Evolutionary conservation across 2,329 filamentous ascomycete genomes (phyloP), one percentile per base, ranked within the genome.

Genomic region (Alternaria sp.): DNA sequence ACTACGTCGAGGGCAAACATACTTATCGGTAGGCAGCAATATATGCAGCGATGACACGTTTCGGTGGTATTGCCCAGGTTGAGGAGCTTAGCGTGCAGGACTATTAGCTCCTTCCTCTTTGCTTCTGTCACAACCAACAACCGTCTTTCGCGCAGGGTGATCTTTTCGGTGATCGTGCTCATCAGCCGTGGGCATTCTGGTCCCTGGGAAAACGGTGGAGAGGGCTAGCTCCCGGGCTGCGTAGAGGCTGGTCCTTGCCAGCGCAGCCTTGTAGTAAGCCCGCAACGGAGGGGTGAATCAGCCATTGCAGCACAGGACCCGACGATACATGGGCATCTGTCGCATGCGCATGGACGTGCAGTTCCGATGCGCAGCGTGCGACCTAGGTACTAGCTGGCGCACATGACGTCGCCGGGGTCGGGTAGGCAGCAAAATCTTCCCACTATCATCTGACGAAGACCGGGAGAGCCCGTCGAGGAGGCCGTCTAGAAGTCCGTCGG

Each of bases 391-490:
- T 30, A 46, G 25, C 41, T 44, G 60, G 28, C 50, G 33, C 55
- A 47, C 49, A 70, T 70, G 68, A 70, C 68, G 68, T 70, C 58
- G 55, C 20, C 15, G 41, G 55, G 58, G 55, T 54, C 20, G 49
- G 49, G 14, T 37, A 53, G 49, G 49, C 20, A 41, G 49, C 49
- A 59, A 20, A 63, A 43, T 63, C 57, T 55, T 49, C 53, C 66
- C 59, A 70, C 59, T 14, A 58, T 70, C 66, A 65, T 64, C 57
- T 70, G 66, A 70, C 51, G 53, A 47, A 55, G 45, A 47, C 59
- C 63, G 66, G 67, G 66, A 66, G 44, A 68, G 61, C 51, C 63
- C 60, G 60, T 63, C 44, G 37, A 57, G 14, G 53, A 37, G 23
- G 12, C 43, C 44, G 54, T 55, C 28, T 45, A 30, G 49, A 58